Conservation (phyloP, 306 rosid species). For the Begonia masoniana region DNA sequence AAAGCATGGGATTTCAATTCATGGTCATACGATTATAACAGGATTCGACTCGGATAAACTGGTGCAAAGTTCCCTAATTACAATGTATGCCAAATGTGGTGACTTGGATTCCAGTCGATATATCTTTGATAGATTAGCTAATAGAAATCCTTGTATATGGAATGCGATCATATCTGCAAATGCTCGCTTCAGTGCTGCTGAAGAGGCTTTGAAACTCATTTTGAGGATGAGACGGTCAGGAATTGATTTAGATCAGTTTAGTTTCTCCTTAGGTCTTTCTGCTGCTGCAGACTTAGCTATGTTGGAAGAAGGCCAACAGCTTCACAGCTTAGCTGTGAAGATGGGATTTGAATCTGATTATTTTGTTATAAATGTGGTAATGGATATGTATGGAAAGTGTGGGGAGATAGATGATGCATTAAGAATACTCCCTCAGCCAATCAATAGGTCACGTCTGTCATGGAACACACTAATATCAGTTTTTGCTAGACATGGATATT, state of each 20-base stretch:
- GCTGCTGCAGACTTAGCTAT: constrained; percentile 67
- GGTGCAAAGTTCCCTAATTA: constrained; percentile 74
- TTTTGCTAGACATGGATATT: constrained; percentile 69
- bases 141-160: constrained; percentile 61
- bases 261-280: constrained; percentile 58
- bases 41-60: constrained; percentile 61
- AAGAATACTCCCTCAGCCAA: constrained; percentile 41
- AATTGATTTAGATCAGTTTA: constrained; percentile 60
- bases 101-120: constrained; percentile 45
- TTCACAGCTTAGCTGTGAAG: constrained; percentile 56
- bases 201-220: constrained; percentile 62
- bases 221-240: constrained; percentile 47
- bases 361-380: constrained; percentile 56
- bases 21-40: constrained; percentile 38
- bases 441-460: constrained; percentile 44
- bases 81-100: constrained; percentile 79
- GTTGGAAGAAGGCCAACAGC: constrained; percentile 84
- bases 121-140: constrained; percentile 37
- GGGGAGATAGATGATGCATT: constrained; percentile 70
- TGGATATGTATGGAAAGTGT: constrained; percentile 98
- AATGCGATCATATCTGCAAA: constrained; percentile 75
- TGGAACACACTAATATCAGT: constrained; percentile 90
- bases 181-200: constrained; percentile 59
- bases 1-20: constrained; percentile 55
- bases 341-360: constrained; percentile 60